A percentile compares a stretch with the other conserved stretches of the same genome.
Evolutionary conservation across 148 eudicot genomes (phyloP).

Genomic region (Tetragonia tetragonoides): DNA sequence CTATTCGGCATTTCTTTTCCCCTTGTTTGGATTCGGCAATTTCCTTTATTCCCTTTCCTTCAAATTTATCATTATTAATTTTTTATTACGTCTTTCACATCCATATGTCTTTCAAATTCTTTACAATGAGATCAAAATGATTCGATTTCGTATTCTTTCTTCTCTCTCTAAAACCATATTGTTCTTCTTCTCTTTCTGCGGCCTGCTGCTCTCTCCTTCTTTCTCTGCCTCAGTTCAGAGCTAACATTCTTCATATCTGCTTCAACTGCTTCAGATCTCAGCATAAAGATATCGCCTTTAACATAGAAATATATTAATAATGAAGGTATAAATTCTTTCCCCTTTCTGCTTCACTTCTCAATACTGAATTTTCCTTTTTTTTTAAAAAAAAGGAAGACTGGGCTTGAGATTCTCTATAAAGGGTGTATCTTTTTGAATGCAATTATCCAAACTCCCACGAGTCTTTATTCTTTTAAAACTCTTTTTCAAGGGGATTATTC

Average conservation of each 20-base stretch:
- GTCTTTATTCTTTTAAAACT: neutral
- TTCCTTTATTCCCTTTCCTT: neutral
- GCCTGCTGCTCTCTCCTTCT: neutral
- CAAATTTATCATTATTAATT: too few species aligned
- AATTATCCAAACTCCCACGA: neutral
- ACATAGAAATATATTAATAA: neutral
- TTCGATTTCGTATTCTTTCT: conserved; percentile 23
- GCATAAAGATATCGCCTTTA: neutral
- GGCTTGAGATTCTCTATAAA: neutral
- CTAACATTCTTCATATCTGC: neutral
- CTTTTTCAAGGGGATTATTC: neutral
- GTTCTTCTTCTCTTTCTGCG: neutral
- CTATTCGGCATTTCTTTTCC: neutral
- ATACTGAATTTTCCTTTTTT: neutral
- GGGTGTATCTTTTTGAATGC: neutral
- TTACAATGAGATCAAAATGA: conserved; percentile 11
- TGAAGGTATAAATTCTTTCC: conserved; percentile 31
- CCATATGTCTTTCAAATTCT: conserved; percentile 21
- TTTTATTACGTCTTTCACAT: conserved; percentile 3
- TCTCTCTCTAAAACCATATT: conserved; percentile 5
- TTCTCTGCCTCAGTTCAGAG: neutral
- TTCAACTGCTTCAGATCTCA: conserved; percentile 14
- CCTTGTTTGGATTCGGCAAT: neutral
- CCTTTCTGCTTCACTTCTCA: neutral
- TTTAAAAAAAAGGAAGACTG: neutral